Percentiles rank a stretch among this genome's conserved stretches.
Conservation (phyloP, 441 rosid species). For the Arabidopsis lyrata region DNA sequence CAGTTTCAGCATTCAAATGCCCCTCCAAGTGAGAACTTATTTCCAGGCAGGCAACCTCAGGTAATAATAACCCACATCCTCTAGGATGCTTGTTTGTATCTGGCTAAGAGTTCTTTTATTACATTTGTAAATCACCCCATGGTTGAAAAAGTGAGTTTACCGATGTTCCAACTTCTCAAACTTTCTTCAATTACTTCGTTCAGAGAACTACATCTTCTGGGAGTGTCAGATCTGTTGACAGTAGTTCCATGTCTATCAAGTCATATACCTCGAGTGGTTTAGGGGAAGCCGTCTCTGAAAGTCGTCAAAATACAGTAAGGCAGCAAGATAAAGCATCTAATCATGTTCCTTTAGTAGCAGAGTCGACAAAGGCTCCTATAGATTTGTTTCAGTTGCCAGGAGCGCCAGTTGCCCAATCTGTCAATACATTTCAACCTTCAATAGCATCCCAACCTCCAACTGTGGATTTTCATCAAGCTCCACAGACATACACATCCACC, state of each 20-base stretch:
- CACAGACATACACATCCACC: slow-evolving; percentile 50
- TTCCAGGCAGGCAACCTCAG: slow-evolving; percentile 64
- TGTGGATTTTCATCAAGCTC: slow-evolving; percentile 51
- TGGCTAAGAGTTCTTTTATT: slow-evolving; percentile 3
- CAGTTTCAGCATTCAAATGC: slow-evolving; percentile 58
- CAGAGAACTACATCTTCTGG: slow-evolving; percentile 82
- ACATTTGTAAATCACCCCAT: slow-evolving; percentile 12
- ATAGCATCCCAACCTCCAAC: slow-evolving; percentile 46
- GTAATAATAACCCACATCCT: slow-evolving; percentile 44
- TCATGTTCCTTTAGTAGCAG: slow-evolving; percentile 49
- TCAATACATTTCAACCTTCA: slow-evolving; percentile 50
- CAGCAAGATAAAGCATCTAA: slow-evolving; percentile 50
- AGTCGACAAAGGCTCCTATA: slow-evolving; percentile 53
- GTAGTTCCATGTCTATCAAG: slow-evolving; percentile 63
- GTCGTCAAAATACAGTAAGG: slow-evolving; percentile 49
- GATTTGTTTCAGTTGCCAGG: slow-evolving; percentile 72
- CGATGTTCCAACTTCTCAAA: slow-evolving; percentile 26
- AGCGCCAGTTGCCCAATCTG: slow-evolving; percentile 51
- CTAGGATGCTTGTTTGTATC: slow-evolving; percentile 36
- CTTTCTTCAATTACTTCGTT: slow-evolving; percentile 42
- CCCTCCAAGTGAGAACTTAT: slow-evolving; percentile 52
- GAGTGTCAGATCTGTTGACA: slow-evolving; percentile 70
- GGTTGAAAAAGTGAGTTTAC: slow-evolving; percentile 5
- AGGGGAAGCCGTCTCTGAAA: slow-evolving; percentile 55
- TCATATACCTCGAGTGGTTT: slow-evolving; percentile 62